These are phyloP conservation scores for Eucalyptus rudis DNA, from an alignment of 345 rosid species.

Conservation along the genomic window DNA sequence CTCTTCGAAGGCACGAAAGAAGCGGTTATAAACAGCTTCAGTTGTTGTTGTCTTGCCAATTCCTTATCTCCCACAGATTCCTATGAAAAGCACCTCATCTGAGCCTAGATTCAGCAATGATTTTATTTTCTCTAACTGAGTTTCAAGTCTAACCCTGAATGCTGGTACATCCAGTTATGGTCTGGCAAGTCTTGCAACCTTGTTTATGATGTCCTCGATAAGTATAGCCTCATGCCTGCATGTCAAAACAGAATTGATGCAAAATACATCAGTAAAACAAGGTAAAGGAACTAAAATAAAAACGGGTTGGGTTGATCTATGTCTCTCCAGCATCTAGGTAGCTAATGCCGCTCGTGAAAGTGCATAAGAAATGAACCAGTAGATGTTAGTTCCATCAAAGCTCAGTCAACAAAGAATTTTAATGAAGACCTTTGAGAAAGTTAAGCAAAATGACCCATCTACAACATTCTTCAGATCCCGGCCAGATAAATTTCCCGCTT, in stretches of 20 bases:
- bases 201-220: not conserved
- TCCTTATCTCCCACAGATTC: not conserved
- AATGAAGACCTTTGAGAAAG: not conserved
- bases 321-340: not conserved
- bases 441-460: not conserved
- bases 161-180: not conserved
- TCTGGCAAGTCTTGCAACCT: not conserved
- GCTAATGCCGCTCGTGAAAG: not conserved
- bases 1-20: not conserved
- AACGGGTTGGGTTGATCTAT: not conserved
- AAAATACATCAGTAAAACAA: not conserved
- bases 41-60: not conserved
- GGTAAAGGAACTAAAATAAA: not conserved
- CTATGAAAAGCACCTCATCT: not conserved
- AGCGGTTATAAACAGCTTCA: not conserved
- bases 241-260: not conserved
- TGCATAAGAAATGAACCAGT: not conserved
- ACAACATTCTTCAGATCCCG: not conserved
- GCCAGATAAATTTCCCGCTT: not conserved
- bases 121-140: not conserved
- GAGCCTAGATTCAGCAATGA: not conserved
- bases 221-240: not conserved
- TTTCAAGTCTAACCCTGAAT: not conserved
- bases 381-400: not conserved
- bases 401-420: not conserved